These are phyloP conservation scores for Dactylorhiza incarnata DNA, from an alignment of 106 monocot species.

Conservation along the genomic window DNA sequence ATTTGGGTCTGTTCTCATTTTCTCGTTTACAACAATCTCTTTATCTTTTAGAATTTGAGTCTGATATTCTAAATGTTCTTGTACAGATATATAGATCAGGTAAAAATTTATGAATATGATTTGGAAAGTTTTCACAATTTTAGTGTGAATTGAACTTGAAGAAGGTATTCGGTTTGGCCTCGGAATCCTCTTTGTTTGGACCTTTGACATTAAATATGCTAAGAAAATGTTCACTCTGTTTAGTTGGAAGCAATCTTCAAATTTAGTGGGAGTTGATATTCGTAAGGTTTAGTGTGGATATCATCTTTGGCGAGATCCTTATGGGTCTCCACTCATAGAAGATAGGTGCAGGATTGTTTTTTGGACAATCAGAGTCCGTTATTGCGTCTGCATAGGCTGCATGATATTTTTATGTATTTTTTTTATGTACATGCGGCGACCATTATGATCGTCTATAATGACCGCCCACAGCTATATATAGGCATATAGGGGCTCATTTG, in stretches of 20 bases:
- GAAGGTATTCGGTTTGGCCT: neutral
- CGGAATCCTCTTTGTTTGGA: neutral
- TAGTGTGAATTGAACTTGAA: slow-evolving; percentile 1
- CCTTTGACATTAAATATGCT: neutral
- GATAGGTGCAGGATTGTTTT: no score
- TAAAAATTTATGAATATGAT: neutral
- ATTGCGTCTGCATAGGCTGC: no score
- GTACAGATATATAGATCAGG: neutral
- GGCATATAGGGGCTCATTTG: no score
- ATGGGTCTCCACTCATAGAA: no score
- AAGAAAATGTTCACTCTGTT: neutral
- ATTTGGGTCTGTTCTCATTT: neutral
- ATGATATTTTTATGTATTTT: no score
- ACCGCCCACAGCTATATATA: no score
- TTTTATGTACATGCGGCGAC: no score
- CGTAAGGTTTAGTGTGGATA: neutral
- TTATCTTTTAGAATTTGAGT: neutral
- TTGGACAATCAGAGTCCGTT: no score
- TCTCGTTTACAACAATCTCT: neutral
- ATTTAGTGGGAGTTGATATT: neutral
- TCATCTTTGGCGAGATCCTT: neutral
- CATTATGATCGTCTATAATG: no score
- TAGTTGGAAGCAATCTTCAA: neutral
- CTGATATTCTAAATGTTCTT: neutral
- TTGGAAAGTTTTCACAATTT: neutral